A percentile compares a stretch with the other conserved stretches of the same genome.
Evolutionary conservation across 2,329 filamentous ascomycete species (phyloP).

Genomic region (Ophiostoma novo-ulmi): DNA sequence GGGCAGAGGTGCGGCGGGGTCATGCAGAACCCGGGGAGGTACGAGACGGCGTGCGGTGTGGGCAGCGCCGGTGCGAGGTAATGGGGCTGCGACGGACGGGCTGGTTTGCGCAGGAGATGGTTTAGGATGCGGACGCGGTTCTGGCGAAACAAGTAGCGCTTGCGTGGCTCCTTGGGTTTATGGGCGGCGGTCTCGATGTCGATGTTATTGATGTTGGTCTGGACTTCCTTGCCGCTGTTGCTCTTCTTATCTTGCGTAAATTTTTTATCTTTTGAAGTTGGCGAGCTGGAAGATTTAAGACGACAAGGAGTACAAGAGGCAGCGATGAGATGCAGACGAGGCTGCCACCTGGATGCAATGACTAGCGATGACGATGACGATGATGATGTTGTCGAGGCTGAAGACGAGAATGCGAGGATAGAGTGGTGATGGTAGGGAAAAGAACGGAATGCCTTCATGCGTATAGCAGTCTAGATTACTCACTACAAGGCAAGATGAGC

Average conservation of each 20-base stretch:
- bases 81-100: not conserved
- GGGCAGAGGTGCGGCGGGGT: slow-evolving; percentile 11
- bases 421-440: not conserved
- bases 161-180: not conserved
- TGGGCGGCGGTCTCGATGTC: not conserved
- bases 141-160: not conserved
- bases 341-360: not conserved
- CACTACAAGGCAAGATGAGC: not conserved
- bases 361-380: not conserved
- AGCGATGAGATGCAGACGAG: not conserved
- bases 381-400: not conserved
- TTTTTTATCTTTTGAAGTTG: not conserved
- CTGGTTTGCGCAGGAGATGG: slow-evolving; percentile 1
- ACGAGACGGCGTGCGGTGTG: slow-evolving; percentile 12
- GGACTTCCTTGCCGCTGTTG: not conserved
- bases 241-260: not conserved
- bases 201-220: not conserved
- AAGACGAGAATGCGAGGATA: not conserved
- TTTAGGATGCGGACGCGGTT: slow-evolving; percentile 13
- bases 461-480: not conserved
- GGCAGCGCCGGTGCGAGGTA: not conserved
- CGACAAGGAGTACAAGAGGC: not conserved
- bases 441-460: not conserved
- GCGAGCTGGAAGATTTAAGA: not conserved
- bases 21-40: not conserved